A percentile compares a stretch with the other conserved stretches of the same genome.
Conservation (phyloP, 768 basidiomycete genomes). For the Tylopilus rubrobrunneus region DNA sequence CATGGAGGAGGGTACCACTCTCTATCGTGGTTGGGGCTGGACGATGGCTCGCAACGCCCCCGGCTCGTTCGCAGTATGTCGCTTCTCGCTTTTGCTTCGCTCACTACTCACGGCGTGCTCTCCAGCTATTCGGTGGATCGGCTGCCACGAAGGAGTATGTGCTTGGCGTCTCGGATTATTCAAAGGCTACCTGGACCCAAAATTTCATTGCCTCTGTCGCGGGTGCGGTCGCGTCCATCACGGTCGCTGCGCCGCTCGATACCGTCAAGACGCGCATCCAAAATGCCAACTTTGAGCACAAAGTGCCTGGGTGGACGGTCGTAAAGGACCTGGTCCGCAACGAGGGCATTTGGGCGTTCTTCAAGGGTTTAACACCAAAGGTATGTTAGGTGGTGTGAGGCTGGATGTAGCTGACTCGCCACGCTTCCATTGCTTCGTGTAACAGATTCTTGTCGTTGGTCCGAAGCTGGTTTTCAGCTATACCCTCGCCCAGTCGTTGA, state of each 20-base stretch:
- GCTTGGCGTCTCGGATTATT: conserved; percentile 86
- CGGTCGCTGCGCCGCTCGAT: conserved; percentile 93
- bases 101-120: not conserved
- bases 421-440: not conserved
- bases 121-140: conserved; percentile 95
- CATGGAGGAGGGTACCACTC: conserved; percentile 82
- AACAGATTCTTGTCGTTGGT: conserved; percentile 88
- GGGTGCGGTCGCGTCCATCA: conserved; percentile 93
- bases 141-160: conserved; percentile 92
- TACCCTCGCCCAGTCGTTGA: conserved; percentile 93
- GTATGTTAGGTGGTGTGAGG: conserved; percentile 37
- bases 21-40: conserved; percentile 99
- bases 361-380: conserved; percentile 98
- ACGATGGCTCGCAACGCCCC: conserved; percentile 98
- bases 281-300: conserved; percentile 93
- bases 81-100: not conserved
- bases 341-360: conserved; percentile 81
- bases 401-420: conserved; percentile 6
- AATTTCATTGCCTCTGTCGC: conserved; percentile 96
- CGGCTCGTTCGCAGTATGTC: conserved; percentile 85
- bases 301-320: conserved; percentile 75
- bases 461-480: conserved; percentile 99
- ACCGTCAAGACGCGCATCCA: conserved; percentile 97
- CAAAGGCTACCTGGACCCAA: conserved; percentile 92
- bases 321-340: conserved; percentile 82